Evolutionary conservation across 768 basidiomycete genomes (phyloP).

Genomic region (Leccinellum rugosiceps): DNA sequence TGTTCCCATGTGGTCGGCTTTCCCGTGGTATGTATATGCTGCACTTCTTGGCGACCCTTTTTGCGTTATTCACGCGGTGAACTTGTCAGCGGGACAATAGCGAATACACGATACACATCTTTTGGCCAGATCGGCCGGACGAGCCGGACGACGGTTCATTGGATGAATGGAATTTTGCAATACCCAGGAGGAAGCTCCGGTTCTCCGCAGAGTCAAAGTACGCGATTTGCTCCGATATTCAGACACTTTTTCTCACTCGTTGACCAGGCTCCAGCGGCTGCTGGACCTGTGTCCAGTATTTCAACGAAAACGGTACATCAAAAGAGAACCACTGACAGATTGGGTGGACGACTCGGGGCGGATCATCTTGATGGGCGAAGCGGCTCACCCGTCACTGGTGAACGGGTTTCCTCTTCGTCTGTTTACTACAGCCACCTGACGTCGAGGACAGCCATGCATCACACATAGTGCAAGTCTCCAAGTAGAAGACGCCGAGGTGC

Average conservation of each 20-base stretch:
- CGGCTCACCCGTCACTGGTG: conserved; percentile 53
- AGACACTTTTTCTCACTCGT: background rate
- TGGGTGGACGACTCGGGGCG: conserved; percentile 46
- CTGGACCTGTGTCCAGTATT: conserved; percentile 34
- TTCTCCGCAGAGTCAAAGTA: conserved; percentile 37
- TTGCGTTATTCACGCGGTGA: background rate
- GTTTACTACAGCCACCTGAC: background rate
- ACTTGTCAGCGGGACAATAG: conserved; percentile 30
- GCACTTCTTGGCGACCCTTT: background rate
- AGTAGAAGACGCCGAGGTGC: conserved; percentile 29
- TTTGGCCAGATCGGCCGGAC: conserved; percentile 33
- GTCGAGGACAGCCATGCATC: conserved; percentile 41
- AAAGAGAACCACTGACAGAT: conserved; percentile 32
- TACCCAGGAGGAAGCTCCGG: conserved; percentile 33
- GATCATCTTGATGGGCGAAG: conserved; percentile 52
- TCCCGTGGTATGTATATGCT: conserved; percentile 11
- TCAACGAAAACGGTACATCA: conserved; percentile 35
- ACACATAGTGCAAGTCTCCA: conserved; percentile 32
- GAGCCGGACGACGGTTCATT: conserved; percentile 26
- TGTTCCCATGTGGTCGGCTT: conserved; percentile 13
- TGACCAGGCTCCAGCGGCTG: conserved; percentile 32
- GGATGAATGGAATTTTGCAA: conserved; percentile 30
- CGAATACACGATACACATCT: conserved; percentile 35
- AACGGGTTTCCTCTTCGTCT: conserved; percentile 9
- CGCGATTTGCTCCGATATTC: conserved; percentile 2